Base-by-base conservation (phyloP, 495 filamentous ascomycete species). In the Ramalina intermedia region DNA sequence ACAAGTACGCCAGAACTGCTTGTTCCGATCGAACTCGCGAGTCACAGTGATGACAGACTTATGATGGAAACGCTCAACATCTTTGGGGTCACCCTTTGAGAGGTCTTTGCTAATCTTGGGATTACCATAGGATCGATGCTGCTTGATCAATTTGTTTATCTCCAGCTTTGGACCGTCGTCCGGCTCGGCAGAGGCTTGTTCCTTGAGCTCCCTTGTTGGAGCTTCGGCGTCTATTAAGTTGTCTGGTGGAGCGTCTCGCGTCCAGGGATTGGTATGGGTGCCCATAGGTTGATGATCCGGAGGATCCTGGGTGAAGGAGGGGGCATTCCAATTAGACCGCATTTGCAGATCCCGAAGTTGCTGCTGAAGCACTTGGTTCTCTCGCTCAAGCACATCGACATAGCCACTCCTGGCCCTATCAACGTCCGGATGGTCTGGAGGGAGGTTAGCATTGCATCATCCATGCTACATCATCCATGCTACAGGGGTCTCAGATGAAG, bases 1-100 rank as follows among this genome's bases (percentile, higher is more conserved):
- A 16, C 35, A 40, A n/a, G 27, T 41, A 11, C 43, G 39, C 55
- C 55, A 58, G 11, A 52, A 47, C 8, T 41, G 35, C 9, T 20
- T 46, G n/a, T 51, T 48, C 12, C n/a, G 9, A 21, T 51, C 47
- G 33, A 43, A 55, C 23, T 54, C 41, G 16, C 45, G 44, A 8
- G 50, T 41, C 13, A 55, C 39, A 4, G 44, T 48, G 29, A 58
- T 20, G 6, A 50, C 37, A 4, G 26, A 7, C 39, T 52, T 46
- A 36, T 53, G 36, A 23, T 8, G 18, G 3, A 33, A 24, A 41
- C 29, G 11, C 18, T 39, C 4, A 18, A 9, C 7, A 17, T 41
- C 39, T 18, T 17, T 9, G 1, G 6, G 6, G 39, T 23, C 8
- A 6, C 11, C 14, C 17, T 17, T 14, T 41, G 16, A 17, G 16